phyloP scores from a whole-genome alignment of 148 eudicot genomes.

The Rhododendron mucronatum region DNA sequence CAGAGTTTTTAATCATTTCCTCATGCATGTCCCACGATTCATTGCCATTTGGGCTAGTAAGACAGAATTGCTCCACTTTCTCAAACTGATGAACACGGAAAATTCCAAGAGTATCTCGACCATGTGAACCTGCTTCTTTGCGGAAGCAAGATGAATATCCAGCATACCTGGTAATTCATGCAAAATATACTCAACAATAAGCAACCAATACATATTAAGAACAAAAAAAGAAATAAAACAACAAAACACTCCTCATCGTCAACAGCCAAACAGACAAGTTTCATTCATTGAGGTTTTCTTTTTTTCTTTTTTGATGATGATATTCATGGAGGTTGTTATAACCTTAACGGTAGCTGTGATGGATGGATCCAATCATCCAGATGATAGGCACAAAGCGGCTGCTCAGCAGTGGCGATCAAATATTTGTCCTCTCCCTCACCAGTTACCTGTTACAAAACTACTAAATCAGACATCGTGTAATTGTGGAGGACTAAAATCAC shows the following conservation, averaged over 20 bases:
- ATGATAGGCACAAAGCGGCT: conserved; percentile 95
- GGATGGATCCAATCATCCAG: conserved; percentile 93
- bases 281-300: too few species aligned
- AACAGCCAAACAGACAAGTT: not conserved
- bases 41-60: conserved; percentile 67
- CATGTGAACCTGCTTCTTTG: conserved; percentile 96
- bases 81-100: conserved; percentile 96
- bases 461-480: conserved; percentile 2
- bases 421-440: conserved; percentile 97
- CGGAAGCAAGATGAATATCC: conserved; percentile 93
- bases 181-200: conserved; percentile 10
- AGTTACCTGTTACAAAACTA: conserved; percentile 47
- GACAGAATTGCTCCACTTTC: conserved; percentile 87
- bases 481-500: not conserved
- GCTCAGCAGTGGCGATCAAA: conserved; percentile 96
- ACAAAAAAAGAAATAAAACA: not conserved
- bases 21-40: conserved; percentile 92
- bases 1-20: conserved; percentile 83
- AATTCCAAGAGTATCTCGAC: conserved; percentile 86
- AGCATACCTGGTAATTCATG: conserved; percentile 52
- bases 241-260: not conserved
- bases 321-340: not conserved
- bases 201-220: not conserved
- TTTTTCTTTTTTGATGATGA: too few species aligned
- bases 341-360: conserved; percentile 75